Evolutionary conservation across 306 rosid genomes (phyloP), one percentile per base, ranked within the genome.

Genomic region (Ammopiptanthus mongolicus): DNA sequence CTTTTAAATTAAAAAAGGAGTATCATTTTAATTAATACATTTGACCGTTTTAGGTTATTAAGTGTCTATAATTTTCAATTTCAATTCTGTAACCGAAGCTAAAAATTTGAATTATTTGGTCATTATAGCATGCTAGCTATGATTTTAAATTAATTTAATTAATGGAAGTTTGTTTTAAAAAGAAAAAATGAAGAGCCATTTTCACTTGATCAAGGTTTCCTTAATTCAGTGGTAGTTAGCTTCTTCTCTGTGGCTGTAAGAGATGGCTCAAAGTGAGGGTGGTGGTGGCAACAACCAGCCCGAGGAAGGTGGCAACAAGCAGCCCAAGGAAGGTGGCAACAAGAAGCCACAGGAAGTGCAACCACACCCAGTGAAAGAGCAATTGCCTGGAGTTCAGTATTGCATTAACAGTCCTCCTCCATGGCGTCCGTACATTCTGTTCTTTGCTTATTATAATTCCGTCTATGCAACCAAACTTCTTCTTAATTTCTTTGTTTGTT

Each of bases 391-490:
- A 8, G 83, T 91, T 68, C 89, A 89, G 55, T 91, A 89, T 63
- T 91, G 97, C 78, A 77, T 91, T 11, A 91, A 84, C 75, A 87
- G 93, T 78, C 96, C 97, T 77, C 97, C 93, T 58, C 96, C 97
- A 31, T 91, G 97, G 96, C 69, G 95, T 89, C 6, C 19, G 89
- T 77, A 22, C 53, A 21, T 37, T 28, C n/a, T 50, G 17, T 17
- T 6, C 17, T 41, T 31, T 29, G 14, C 39, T 8, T 4, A 1
- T 48, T 53, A 36, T 56, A 3, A 36, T 9, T 50, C 18, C 6
- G 36, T 8, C 31, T 47, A 47, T 13, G 52, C 8, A 4, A n/a
- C 52, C 19, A n/a, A 14, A 14, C 1, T 47, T 3, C 8, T n/a
- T 47, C 1, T 44, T n/a, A n/a, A n/a, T n/a, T 7, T 0, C 0